phyloP scores from a whole-genome alignment of 371 early-diverging fungal species.

The Actinomortierella ambigua region DNA sequence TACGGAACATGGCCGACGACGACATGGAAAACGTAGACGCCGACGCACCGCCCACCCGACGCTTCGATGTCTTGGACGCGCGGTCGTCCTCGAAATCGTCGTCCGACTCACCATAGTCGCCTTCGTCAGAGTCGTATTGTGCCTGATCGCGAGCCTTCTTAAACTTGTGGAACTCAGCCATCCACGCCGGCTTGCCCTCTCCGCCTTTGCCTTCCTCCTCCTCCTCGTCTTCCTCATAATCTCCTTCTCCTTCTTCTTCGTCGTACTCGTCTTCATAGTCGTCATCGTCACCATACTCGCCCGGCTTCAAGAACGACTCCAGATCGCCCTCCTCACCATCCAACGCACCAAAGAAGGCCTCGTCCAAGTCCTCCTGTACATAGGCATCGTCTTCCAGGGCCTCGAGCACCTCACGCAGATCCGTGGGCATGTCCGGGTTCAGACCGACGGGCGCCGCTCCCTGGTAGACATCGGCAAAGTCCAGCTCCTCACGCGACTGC shows the following conservation, averaged over 20 bases:
- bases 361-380: conserved; percentile 76
- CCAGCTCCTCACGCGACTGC: conserved; percentile 69
- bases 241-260: conserved; percentile 59
- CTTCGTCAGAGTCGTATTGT: conserved; percentile 39
- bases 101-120: conserved; percentile 48
- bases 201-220: conserved; percentile 49
- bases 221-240: conserved; percentile 51
- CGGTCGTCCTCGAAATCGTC: conserved; percentile 26
- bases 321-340: conserved; percentile 51
- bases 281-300: conserved; percentile 53
- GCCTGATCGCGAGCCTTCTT: conserved; percentile 26
- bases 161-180: conserved; percentile 74
- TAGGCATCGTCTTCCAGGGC: conserved; percentile 92
- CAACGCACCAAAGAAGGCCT: conserved; percentile 76
- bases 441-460: conserved; percentile 59
- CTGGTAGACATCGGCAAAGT: conserved; percentile 47
- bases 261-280: conserved; percentile 49
- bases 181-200: conserved; percentile 55
- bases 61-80: conserved; percentile 13
- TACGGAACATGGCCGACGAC: conserved; percentile 92
- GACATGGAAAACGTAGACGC: conserved; percentile 76
- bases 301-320: conserved; percentile 42
- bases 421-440: conserved; percentile 79
- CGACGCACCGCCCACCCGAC: conserved; percentile 31
- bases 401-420: conserved; percentile 85